Conservation (phyloP, 306 rosid species). For the Vigna angularis region DNA sequence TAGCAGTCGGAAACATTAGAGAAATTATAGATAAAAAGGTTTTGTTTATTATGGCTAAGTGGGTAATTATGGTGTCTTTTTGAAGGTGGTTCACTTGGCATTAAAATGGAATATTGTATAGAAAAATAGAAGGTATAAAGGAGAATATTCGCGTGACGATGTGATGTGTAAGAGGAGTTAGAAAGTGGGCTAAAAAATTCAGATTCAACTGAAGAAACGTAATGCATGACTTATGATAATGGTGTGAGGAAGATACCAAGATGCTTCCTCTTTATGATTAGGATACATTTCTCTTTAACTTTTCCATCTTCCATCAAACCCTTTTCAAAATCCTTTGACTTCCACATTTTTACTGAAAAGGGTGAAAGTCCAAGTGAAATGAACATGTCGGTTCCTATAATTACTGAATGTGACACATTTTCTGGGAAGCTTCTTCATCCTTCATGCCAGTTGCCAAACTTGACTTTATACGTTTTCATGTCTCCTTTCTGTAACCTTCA, state of each 20-base stretch:
- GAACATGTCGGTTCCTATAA: constrained; percentile 35
- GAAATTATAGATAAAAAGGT: neutral
- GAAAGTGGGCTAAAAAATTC: neutral
- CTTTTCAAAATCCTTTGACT: constrained; percentile 45
- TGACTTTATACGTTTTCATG: neutral
- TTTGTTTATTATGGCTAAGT: neutral
- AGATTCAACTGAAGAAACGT: constrained; percentile 26
- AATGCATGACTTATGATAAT: constrained; percentile 38
- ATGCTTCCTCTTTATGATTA: constrained; percentile 23
- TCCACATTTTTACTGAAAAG: neutral
- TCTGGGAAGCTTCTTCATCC: constrained; percentile 55
- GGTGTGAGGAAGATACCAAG: constrained; percentile 53
- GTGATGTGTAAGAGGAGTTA: neutral
- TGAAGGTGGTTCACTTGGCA: neutral
- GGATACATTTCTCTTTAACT: no score
- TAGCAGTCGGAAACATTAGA: constrained; percentile 33
- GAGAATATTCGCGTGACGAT: neutral
- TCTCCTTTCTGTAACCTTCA: no score
- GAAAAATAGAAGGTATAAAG: neutral
- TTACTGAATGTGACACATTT: neutral
- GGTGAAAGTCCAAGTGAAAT: constrained; percentile 62
- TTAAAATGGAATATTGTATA: neutral
- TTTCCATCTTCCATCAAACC: no score
- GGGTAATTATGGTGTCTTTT: neutral
- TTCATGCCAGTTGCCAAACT: constrained; percentile 46